Base-by-base conservation (phyloP, 2,329 filamentous ascomycete genomes). In the Colletotrichum higginsianum region DNA sequence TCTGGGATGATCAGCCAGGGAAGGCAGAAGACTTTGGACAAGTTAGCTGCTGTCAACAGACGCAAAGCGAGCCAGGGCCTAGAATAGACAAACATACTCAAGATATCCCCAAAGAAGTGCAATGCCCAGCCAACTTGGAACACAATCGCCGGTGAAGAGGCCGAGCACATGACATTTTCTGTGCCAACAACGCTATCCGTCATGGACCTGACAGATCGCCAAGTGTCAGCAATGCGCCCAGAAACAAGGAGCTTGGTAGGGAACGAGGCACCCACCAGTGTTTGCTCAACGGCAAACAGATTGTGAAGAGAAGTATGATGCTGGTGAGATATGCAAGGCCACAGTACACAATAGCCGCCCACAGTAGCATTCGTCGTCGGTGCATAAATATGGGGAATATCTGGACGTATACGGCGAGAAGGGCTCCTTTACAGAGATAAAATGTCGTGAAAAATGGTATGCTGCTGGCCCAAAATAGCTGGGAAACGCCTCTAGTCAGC, bases 401-500 rank as follows among this genome's bases (percentile, higher is more conserved):
- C 18, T 72, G 58, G 18, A 72, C 9, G 42, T 72, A 72, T 4
- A 72, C 60, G 5, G 66, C 69, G 40, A 72, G 60, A 53, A 72
- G 69, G 38, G 69, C 69, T 26, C 58, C 69, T 58, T 72, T 72
- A 35, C 69, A 72, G 0, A 72, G 44, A 26, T 72, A 72, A 26
- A 72, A 72, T 1, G 69, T 61, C 18, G 65, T 72, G 16, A 69
- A 72, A 23, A 72, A 72, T 1, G 69, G 69, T 13, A 72, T 69
- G 18, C 65, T 69, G 53, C 69, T 72, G 13, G 69, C 69, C 69
- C 69, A 72, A 35, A 69, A 72, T 7, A 72, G 18, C 69, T 72
- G 13, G 13, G 2, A 8, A 21, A 16, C 23, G 9, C 16, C 35
- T 7, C 49, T 21, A 4, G 40, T 56, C n/a, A 52, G 44, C 12